Evolutionary conservation across 1,284 basidiomycete genomes (phyloP), one percentile per base, ranked within the genome.

Genomic region (Rugosomyces carneus): DNA sequence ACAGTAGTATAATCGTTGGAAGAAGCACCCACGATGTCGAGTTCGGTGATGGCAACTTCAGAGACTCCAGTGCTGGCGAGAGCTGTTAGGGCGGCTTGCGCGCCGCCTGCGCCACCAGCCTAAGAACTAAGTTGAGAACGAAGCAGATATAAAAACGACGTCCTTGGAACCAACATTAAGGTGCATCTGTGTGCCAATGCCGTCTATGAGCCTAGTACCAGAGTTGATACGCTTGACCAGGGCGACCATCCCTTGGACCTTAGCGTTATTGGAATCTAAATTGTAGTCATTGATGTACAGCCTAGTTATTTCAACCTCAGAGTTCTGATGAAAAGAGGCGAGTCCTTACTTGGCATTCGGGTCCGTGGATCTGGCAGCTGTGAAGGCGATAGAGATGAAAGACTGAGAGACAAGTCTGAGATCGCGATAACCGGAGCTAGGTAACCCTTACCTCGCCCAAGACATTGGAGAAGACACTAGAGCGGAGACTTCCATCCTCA

Each of bases 281-380:
- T 71, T 71, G 54, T 65, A 71, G 57, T 71, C 69, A 57, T 70
- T 71, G 53, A 70, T 70, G 60, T 70, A 71, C 5, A 69, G 56
- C 50, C 66, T 64, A n/a, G 38, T 5, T 26, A 26, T n/a, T 11
- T 16, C 10, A 35, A 27, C n/a, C 20, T 8, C 11, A 10, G 23
- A 37, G 5, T 19, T 19, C 5, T 10, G 23, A 38, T 5, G 13
- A 6, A 5, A 27, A 5, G 3, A 16, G 41, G 9, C 18, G 11
- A 40, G 23, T 9, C 1, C 60, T 26, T 50, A 67, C 65, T 67
- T 68, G 35, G 68, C 66, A 10, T 48, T 61, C 8, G 64, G 53
- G 48, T 71, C 69, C 9, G 64, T 61, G 20, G 54, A 48, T n/a
- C 67, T 57, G 13, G 69, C 68, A 34, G 65, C 65, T 50, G 61